phyloP scores from a whole-genome alignment of 148 eudicot genomes.

The Arbutus unedo region DNA sequence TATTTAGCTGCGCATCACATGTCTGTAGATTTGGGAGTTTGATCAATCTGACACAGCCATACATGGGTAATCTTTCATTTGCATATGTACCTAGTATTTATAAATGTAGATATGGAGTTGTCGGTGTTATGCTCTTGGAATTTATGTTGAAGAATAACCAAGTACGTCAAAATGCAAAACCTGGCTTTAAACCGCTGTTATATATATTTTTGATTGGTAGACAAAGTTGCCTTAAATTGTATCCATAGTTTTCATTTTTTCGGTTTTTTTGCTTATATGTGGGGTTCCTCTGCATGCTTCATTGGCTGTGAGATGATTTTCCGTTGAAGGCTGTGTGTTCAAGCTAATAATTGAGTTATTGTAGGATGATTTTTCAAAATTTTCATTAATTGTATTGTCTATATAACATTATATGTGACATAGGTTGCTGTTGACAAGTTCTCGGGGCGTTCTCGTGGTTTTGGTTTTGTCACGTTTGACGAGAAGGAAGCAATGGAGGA shows the following conservation, averaged over 20 bases:
- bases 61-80: background rate
- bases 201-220: background rate
- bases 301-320: background rate
- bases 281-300: background rate
- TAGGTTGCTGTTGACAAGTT: slow-evolving; percentile 82
- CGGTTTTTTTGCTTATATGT: background rate
- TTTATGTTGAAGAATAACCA: too few species aligned
- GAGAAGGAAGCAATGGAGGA: slow-evolving; percentile 89
- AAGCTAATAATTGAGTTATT: background rate
- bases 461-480: slow-evolving; percentile 91
- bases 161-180: too few species aligned
- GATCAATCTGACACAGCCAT: background rate
- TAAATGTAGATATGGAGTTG: background rate
- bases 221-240: background rate
- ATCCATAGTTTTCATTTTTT: background rate
- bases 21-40: background rate
- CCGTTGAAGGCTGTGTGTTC: background rate
- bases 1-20: background rate
- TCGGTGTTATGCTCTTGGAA: background rate
- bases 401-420: background rate
- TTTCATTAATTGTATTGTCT: background rate
- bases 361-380: background rate
- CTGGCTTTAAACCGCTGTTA: background rate
- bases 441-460: slow-evolving; percentile 92
- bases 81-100: background rate